Evolutionary conservation across 495 filamentous ascomycete genomes (phyloP).

Genomic region (Tricharina praecox): DNA sequence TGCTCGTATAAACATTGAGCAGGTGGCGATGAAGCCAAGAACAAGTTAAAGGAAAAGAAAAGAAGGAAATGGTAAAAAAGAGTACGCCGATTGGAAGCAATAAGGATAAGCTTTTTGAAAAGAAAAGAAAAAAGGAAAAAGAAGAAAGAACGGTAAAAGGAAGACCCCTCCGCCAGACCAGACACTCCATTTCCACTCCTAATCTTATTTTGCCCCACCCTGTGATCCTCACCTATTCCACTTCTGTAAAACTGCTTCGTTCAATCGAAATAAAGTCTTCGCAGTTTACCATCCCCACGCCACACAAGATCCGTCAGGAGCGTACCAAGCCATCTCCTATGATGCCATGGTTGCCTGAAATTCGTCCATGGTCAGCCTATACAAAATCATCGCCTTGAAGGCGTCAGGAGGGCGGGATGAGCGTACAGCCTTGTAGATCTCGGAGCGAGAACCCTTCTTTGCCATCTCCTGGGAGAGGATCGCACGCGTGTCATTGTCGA

Average conservation of each 20-base stretch:
- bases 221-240: no score
- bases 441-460: conserved; percentile 7
- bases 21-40: no score
- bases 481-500: conserved; percentile 11
- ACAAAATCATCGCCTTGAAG: no score
- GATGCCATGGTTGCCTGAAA: neutral
- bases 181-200: no score
- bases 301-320: no score
- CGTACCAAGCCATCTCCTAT: neutral
- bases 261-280: no score
- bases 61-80: neutral
- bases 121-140: neutral
- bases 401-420: neutral
- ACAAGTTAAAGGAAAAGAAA: neutral
- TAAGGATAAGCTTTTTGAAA: neutral
- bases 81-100: neutral
- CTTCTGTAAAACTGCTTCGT: no score
- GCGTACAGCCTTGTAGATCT: conserved; percentile 5
- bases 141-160: neutral
- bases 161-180: neutral
- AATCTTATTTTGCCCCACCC: no score
- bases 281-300: no score
- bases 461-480: conserved; percentile 15
- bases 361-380: neutral
- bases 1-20: no score